These are phyloP conservation scores for Arbutus unedo DNA, from an alignment of 148 eudicot species.

Conservation along the genomic window DNA sequence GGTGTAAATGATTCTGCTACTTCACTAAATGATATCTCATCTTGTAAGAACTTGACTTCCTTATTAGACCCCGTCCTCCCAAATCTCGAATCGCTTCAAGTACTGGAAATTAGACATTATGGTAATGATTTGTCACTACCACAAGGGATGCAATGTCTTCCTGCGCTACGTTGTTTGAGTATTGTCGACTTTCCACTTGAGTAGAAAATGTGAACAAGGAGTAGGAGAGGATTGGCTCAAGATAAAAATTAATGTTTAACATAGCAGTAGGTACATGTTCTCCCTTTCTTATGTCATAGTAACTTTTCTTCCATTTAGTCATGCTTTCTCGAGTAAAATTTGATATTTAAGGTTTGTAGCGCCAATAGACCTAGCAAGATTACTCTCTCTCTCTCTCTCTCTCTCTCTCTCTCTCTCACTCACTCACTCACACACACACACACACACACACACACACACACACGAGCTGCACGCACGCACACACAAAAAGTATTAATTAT, in stretches of 20 bases:
- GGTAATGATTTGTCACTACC: not conserved
- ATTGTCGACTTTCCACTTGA: not conserved
- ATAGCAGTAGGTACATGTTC: not conserved
- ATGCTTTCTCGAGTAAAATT: too few relatives aligned
- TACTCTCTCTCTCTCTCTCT: too few relatives aligned
- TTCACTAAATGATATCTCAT: not conserved
- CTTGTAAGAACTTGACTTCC: not conserved
- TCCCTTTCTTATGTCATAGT: not conserved
- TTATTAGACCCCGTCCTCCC: not conserved
- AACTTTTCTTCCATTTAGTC: too few relatives aligned
- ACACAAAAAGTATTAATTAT: too few relatives aligned
- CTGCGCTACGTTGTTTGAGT: not conserved
- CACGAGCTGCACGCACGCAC: too few relatives aligned
- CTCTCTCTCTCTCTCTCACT: too few relatives aligned
- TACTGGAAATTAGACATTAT: not conserved
- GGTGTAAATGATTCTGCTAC: not conserved
- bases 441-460: too few relatives aligned
- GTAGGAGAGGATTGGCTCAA: not conserved
- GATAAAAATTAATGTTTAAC: not conserved
- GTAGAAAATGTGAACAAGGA: not conserved
- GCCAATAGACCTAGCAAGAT: too few relatives aligned
- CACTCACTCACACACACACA: too few relatives aligned
- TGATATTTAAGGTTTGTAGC: too few relatives aligned
- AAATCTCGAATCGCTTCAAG: not conserved
- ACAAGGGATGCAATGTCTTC: not conserved